These are phyloP conservation scores for Blastobotrys petasosporus DNA, from an alignment of 1,139 yeast species.

Conservation along the genomic window DNA sequence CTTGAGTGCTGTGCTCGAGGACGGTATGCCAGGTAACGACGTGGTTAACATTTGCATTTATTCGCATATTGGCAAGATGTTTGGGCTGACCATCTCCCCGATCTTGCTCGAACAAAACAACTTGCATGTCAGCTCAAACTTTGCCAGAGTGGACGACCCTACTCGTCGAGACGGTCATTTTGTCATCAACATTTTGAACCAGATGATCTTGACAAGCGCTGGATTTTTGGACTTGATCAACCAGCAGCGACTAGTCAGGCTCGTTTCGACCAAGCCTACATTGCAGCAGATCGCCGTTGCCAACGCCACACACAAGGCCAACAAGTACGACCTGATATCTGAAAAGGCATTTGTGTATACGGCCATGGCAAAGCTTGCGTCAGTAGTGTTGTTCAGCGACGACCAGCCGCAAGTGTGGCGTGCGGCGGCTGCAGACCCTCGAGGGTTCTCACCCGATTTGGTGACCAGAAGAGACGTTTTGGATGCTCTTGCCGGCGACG, in stretches of 20 bases:
- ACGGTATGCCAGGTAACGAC: constrained; percentile 12
- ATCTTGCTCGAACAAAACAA: constrained; percentile 11
- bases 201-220: constrained; percentile 9
- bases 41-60: constrained; percentile 13
- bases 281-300: constrained; percentile 7
- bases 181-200: constrained; percentile 12
- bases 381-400: constrained; percentile 4
- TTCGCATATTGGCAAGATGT: constrained; percentile 11
- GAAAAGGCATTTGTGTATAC: constrained; percentile 7
- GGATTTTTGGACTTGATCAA: constrained; percentile 12
- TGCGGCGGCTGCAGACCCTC: neutral
- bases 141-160: constrained; percentile 15
- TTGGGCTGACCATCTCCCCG: constrained; percentile 12
- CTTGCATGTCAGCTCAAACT: constrained; percentile 11
- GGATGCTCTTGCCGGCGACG: neutral
- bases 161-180: constrained; percentile 12
- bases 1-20: constrained; percentile 11
- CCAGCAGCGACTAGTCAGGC: constrained; percentile 9
- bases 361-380: constrained; percentile 3
- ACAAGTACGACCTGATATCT: constrained; percentile 6
- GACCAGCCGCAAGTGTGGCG: constrained; percentile 1
- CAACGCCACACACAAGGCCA: constrained; percentile 3
- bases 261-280: constrained; percentile 8
- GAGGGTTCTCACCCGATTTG: neutral
- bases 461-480: neutral